phyloP scores from a whole-genome alignment of 352 stramenopile genomes.

The Paralagenidium karlingii region DNA sequence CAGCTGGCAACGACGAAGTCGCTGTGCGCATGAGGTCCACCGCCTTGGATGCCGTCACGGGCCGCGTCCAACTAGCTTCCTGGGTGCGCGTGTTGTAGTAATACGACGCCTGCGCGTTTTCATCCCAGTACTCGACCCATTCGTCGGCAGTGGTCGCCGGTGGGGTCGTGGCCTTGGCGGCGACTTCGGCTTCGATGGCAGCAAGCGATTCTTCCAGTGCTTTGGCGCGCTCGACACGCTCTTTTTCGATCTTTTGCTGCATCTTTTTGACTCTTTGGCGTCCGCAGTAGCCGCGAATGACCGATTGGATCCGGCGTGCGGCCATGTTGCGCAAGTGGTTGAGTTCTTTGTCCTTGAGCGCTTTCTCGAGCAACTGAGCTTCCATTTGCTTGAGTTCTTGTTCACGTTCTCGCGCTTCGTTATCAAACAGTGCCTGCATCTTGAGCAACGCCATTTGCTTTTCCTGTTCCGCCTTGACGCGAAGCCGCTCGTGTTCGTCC shows the following conservation, averaged over 20 bases:
- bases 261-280: conserved; percentile 35
- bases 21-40: conserved; percentile 21
- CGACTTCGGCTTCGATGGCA: conserved; percentile 41
- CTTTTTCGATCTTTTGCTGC: conserved; percentile 47
- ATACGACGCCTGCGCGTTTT: conserved; percentile 79
- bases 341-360: conserved; percentile 43
- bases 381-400: conserved; percentile 64
- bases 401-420: conserved; percentile 42
- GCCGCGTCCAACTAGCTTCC: conserved; percentile 75
- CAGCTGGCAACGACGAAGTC: conserved; percentile 6
- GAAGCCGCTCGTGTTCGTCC: conserved; percentile 39
- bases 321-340: conserved; percentile 31
- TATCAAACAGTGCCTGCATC: conserved; percentile 58
- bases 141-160: conserved; percentile 28
- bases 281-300: conserved; percentile 38
- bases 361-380: conserved; percentile 61
- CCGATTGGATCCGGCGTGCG: conserved; percentile 42
- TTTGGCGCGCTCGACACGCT: conserved; percentile 39
- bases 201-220: conserved; percentile 42
- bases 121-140: conserved; percentile 87
- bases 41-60: conserved; percentile 16
- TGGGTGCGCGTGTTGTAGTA: conserved; percentile 84
- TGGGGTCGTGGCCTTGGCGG: too few relatives aligned
- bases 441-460: conserved; percentile 53
- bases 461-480: conserved; percentile 38